Percentiles rank a stretch among this genome's conserved stretches.
These are phyloP conservation scores for Phylloporus sp. DNA, from an alignment of 768 basidiomycete genomes.

Conservation along the genomic window DNA sequence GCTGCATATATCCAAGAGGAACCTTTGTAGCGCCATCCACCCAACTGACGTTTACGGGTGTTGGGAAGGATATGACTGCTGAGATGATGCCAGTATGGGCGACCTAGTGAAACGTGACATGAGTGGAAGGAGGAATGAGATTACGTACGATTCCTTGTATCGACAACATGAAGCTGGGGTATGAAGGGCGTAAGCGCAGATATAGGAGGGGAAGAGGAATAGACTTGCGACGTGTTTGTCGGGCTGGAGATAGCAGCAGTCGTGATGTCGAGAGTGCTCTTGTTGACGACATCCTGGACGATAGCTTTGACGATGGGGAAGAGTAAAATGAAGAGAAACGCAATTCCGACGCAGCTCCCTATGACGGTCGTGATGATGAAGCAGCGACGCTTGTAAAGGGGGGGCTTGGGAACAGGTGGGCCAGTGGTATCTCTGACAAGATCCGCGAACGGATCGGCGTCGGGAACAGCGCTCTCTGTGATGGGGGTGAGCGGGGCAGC, in stretches of 20 bases:
- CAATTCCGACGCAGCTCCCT: slow-evolving; percentile 50
- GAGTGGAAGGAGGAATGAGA: neutral
- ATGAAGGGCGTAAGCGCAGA: slow-evolving; percentile 3
- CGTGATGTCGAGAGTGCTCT: slow-evolving; percentile 50
- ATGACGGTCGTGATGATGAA: slow-evolving; percentile 60
- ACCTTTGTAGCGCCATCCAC: slow-evolving; percentile 44
- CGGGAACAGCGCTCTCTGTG: neutral
- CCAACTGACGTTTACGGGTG: slow-evolving; percentile 60
- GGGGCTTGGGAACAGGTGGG: slow-evolving; percentile 23
- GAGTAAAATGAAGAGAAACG: slow-evolving; percentile 60
- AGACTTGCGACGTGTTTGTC: slow-evolving; percentile 54
- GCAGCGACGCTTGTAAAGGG: slow-evolving; percentile 59
- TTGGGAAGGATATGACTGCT: slow-evolving; percentile 58
- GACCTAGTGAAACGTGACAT: slow-evolving; percentile 36
- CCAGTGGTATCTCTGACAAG: neutral
- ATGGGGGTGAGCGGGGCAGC: neutral
- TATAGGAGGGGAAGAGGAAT: neutral
- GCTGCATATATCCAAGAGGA: slow-evolving; percentile 50
- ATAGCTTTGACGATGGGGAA: slow-evolving; percentile 69
- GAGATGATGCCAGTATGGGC: slow-evolving; percentile 64
- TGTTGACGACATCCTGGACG: slow-evolving; percentile 60
- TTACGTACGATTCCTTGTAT: slow-evolving; percentile 51
- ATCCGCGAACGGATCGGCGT: neutral
- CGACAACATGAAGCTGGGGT: slow-evolving; percentile 45
- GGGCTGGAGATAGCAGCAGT: slow-evolving; percentile 49